Evolutionary conservation across 1,284 basidiomycete genomes (phyloP), one percentile per base, ranked within the genome.

Genomic region (Fomitopsis betulina): DNA sequence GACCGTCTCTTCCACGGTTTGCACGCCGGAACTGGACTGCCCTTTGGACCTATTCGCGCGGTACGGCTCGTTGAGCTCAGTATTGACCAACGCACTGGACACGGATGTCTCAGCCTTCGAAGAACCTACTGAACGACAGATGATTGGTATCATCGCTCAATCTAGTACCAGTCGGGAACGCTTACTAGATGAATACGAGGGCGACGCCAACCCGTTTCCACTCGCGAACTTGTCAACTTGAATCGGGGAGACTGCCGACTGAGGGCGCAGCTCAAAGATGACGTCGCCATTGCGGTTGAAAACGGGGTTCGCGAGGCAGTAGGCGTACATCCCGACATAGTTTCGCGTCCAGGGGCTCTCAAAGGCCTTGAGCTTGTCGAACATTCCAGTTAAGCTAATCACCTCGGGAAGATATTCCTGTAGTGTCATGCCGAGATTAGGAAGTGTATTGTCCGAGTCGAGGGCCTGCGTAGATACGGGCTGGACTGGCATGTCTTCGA

Each of bases 271-370:
- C 60, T 73, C 70, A 57, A 73, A 70, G 10, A 73, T 55, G 6
- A 73, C 58, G 52, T 73, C 71, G 3, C 72, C 72, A 13, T 62
- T 55, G 23, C 40, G 35, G 60, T 67, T 72, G 66, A 73, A 73
- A 15, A 66, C 65, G 1, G 73, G 73, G 56, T 68, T 68, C 6
- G 65, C 61, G 42, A 73, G 63, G 21, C 57, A 60, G 60, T 66
- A 71, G n/a, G 66, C 61, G 27, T 61, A 57, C 13, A 66, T 55
- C 10, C 62, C 62, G 6, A 68, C 64, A 47, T 67, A 70, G 35
- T 65, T 65, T 45, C 66, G 66, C 39, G 65, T 58, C 70, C 70
- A 74, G 15, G 58, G 57, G 54, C 70, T 69, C 55, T 71, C 67
- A 60, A 74, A 68, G 33, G 60, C 60, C 49, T 61, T 60, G 47